Evolutionary conservation across 192 early-diverging fungal genomes (phyloP), one percentile per base, ranked within the genome.

Genomic region (Ambispora gerdemannii): DNA sequence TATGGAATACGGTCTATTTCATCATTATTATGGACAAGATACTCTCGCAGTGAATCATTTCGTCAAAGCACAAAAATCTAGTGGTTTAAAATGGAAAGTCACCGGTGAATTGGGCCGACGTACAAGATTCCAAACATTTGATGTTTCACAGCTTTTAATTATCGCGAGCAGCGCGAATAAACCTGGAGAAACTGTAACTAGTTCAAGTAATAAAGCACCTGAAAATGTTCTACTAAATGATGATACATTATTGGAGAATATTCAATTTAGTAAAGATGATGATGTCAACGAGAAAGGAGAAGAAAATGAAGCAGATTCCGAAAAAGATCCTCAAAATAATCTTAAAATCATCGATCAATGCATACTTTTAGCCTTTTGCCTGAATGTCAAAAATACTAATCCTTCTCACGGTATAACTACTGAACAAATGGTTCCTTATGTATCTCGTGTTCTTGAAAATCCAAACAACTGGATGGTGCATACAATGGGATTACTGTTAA

Each of bases 381-480:
- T 96, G 50, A 95, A 99, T 75, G 90, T 99, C 71, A 92, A 94
- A 63, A 97, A 97, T 81, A 91, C 90, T 30, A 99, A 96, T 67
- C 94, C 95, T 8, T 86, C 80, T 4, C 87, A 99, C 68, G 97
- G 95, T 32, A 81, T 99, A 25, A 99, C 97, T 6, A 84, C 84
- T 31, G 96, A 99, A 77, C 89, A 97, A 82, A 99, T 99, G 97
- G 78, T 86, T 43, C 95, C 97, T 20, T 99, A 91, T 76, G 92
- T 97, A 3, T 77, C 85, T 58, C 89, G 96, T 51, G 94, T 98
- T 7, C 77, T 98, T 50, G 90, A 92, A 70, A 92, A 95, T 67
- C 84, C 93, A 58, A 94, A 93, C 81, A 99, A 99, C 81, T 99
- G 96, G 96, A 93, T 92, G 76, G 92, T 99, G 17, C 89, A 97